Evolutionary conservation across 1,139 yeast genomes (phyloP).

Genomic region (Geotrichum europaeum): DNA sequence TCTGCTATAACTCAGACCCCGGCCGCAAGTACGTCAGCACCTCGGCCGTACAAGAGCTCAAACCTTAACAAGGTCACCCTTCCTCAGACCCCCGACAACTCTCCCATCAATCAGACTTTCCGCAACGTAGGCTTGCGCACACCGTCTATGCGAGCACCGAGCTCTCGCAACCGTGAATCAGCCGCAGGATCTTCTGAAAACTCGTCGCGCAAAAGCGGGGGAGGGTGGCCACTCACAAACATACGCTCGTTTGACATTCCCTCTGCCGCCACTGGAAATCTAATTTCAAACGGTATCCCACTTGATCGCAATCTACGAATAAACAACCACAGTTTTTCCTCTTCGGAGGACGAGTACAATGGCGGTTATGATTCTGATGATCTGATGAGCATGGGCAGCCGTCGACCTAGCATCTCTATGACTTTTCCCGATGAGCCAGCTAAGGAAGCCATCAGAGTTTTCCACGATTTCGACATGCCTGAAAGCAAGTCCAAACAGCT

Average conservation of each 20-base stretch:
- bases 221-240: background rate
- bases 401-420: conserved; percentile 20
- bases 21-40: background rate
- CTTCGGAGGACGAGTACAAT: conserved; percentile 22
- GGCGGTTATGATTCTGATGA: conserved; percentile 29
- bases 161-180: background rate
- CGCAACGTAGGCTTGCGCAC: conserved; percentile 4
- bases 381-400: conserved; percentile 24
- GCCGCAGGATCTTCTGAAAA: background rate
- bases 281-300: conserved; percentile 2
- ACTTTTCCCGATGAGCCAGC: background rate
- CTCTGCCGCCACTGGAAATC: background rate
- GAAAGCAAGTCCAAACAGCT: background rate
- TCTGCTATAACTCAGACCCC: background rate
- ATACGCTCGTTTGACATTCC: background rate
- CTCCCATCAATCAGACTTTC: conserved; percentile 21
- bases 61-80: conserved; percentile 19
- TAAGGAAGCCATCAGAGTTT: background rate
- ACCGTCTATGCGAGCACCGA: conserved; percentile 4
- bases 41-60: conserved; percentile 14
- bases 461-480: background rate
- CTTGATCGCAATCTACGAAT: background rate
- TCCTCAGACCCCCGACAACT: conserved; percentile 25
- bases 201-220: background rate
- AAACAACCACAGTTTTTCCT: conserved; percentile 17